Base-by-base conservation (phyloP, 2,329 filamentous ascomycete genomes). In the Rutstroemia sp. region DNA sequence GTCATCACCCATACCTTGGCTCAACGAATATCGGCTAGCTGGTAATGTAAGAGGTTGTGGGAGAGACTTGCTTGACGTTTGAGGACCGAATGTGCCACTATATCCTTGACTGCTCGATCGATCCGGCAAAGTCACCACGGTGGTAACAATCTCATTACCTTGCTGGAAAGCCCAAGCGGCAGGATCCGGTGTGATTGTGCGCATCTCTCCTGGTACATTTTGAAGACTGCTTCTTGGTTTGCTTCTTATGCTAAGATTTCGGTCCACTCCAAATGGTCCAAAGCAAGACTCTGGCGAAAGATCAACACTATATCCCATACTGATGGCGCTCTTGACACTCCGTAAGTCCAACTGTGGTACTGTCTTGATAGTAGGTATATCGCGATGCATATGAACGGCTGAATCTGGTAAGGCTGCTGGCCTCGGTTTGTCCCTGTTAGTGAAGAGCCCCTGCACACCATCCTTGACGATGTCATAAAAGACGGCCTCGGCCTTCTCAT, bases 401-500 rank as follows among this genome's bases (percentile, higher is more conserved):
- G 27, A 17, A 12, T 25, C 19, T 16, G 30, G 10, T 16, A 48
- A 14, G 34, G 17, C 19, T 19, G 12, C n/a, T 2, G 14, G 8
- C 14, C 27, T 16, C 5, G 34, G 34, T 21, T 30, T 30, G 23
- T 41, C 30, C 4, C 5, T 21, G 27, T 48, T 16, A 17, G 16
- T 27, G 2, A 54, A 54, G 41, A 77, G 63, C 4, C 75, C 75
- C 5, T 70, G 65, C 17, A 79, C 62, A 2, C 80, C 82, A 58
- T 75, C 71, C 52, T 75, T 77, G n/a, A 76, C 70, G 12, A 83
- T 69, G 3, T 75, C 68, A 23, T 74, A 73, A 63, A 82, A 83
- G 19, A 80, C 70, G 2, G 67, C 66, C 64, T 80, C 76, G 0
- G 82, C 82, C 57, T 73, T 72, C n/a, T 63, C 60, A 14, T 75